Percentiles rank a stretch among this genome's conserved stretches.
Conservation (phyloP, 2,329 filamentous ascomycete genomes). For the Elsinoe ampelina region DNA sequence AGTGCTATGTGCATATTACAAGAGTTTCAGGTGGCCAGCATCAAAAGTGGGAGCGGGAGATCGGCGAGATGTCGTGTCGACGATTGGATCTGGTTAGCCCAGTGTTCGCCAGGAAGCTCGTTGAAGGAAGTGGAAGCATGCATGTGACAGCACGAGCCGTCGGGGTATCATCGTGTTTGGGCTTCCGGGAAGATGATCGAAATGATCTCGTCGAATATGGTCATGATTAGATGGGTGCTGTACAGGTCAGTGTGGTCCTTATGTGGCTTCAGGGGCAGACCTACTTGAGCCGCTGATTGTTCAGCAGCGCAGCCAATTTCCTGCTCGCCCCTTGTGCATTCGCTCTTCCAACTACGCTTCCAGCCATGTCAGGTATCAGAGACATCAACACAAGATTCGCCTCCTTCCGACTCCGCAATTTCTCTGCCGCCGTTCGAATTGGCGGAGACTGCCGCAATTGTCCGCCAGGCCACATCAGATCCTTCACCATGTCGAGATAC, state of each 20-base stretch:
- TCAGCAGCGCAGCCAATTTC: slow-evolving; percentile 80
- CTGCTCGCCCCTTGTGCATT: slow-evolving; percentile 88
- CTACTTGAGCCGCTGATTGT: slow-evolving; percentile 84
- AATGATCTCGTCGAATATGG: slow-evolving; percentile 40
- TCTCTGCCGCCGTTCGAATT: slow-evolving; percentile 60
- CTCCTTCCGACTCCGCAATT: slow-evolving; percentile 71
- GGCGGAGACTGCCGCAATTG: slow-evolving; percentile 40
- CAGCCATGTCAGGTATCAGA: slow-evolving; percentile 80
- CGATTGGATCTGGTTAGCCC: not conserved
- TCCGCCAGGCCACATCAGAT: slow-evolving; percentile 74
- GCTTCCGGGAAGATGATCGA: slow-evolving; percentile 35
- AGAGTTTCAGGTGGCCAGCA: not conserved
- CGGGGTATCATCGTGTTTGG: slow-evolving; percentile 13
- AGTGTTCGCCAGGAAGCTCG: not conserved
- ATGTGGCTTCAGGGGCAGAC: slow-evolving; percentile 29
- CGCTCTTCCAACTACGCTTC: slow-evolving; percentile 81
- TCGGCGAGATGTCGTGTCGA: not conserved
- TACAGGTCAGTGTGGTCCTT: not conserved
- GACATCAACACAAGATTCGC: slow-evolving; percentile 83
- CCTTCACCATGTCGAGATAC: slow-evolving; percentile 65
- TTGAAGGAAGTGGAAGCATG: not conserved
- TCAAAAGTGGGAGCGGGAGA: slow-evolving; percentile 1
- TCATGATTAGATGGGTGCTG: slow-evolving; percentile 43
- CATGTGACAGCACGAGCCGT: not conserved
- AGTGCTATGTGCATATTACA: not conserved